These are phyloP conservation scores for Cenchrus purpureus DNA, from an alignment of 176 grass and related monocot species.

Conservation along the genomic window DNA sequence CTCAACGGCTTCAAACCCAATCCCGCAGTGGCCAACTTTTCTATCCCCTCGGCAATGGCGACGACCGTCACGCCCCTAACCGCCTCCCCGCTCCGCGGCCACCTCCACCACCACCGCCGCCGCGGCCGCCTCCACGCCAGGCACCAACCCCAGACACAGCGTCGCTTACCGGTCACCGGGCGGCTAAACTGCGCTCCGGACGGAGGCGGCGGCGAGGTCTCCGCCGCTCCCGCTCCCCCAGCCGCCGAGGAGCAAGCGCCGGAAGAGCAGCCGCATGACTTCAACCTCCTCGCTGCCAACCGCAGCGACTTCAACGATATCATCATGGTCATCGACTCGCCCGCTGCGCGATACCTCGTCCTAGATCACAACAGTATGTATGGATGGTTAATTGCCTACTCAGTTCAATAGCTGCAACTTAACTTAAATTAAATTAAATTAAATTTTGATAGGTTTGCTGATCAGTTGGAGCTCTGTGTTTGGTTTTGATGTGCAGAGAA, in stretches of 20 bases:
- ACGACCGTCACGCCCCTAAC: constrained; percentile 42
- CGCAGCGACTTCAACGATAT: constrained; percentile 72
- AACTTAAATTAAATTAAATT: background rate
- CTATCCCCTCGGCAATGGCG: constrained; percentile 51
- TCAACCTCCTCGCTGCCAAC: constrained; percentile 50
- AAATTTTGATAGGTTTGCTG: background rate
- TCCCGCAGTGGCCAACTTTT: background rate
- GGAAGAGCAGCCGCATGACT: constrained; percentile 39
- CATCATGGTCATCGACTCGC: constrained; percentile 77
- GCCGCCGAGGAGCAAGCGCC: constrained; percentile 12
- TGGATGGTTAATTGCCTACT: background rate
- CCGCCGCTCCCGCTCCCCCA: background rate
- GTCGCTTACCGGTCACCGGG: background rate
- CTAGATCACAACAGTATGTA: constrained; percentile 75
- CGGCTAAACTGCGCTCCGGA: constrained; percentile 33
- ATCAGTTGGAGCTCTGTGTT: constrained; percentile 1
- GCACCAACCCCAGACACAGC: background rate
- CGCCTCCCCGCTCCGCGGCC: constrained; percentile 27
- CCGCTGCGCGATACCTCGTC: constrained; percentile 62
- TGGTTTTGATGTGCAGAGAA: constrained; percentile 55
- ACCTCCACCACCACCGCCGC: background rate
- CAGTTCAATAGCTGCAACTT: background rate
- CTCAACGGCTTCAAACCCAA: background rate
- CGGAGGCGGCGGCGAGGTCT: constrained; percentile 34
- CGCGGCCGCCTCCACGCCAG: constrained; percentile 6